Evolutionary conservation across 2,329 filamentous ascomycete species (phyloP).

Genomic region (Hypoxylon sp.): DNA sequence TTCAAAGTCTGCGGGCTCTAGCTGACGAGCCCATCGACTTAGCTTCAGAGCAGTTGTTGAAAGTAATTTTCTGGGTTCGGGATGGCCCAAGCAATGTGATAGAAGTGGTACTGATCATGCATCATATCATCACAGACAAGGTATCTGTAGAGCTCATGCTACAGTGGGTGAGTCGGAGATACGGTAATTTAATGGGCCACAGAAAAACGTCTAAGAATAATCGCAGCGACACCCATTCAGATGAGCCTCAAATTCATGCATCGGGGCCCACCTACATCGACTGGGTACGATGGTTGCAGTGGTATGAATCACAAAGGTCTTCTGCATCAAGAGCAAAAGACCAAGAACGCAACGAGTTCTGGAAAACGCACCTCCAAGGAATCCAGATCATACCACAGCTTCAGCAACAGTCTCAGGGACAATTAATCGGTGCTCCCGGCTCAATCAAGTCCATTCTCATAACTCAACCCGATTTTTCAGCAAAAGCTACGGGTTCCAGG

Average conservation of each 20-base stretch:
- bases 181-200: neutral
- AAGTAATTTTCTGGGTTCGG: neutral
- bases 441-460: neutral
- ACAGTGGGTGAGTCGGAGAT: neutral
- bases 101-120: neutral
- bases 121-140: neutral
- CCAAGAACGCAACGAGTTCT: neutral
- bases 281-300: neutral
- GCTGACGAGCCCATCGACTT: constrained; percentile 1
- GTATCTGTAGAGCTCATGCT: neutral
- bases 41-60: neutral
- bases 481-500: neutral
- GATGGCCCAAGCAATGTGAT: neutral
- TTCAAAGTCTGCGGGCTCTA: neutral
- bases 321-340: neutral
- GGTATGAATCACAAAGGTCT: neutral
- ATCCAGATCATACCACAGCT: neutral
- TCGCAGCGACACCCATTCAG: neutral
- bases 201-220: neutral
- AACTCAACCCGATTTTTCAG: neutral
- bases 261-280: neutral
- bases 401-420: neutral
- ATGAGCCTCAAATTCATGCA: neutral
- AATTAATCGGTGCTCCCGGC: neutral
- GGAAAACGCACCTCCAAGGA: neutral